Percentiles rank a stretch among this genome's conserved stretches.
These are phyloP conservation scores for Tricholomella constricta DNA, from an alignment of 768 basidiomycete species.

Conservation along the genomic window DNA sequence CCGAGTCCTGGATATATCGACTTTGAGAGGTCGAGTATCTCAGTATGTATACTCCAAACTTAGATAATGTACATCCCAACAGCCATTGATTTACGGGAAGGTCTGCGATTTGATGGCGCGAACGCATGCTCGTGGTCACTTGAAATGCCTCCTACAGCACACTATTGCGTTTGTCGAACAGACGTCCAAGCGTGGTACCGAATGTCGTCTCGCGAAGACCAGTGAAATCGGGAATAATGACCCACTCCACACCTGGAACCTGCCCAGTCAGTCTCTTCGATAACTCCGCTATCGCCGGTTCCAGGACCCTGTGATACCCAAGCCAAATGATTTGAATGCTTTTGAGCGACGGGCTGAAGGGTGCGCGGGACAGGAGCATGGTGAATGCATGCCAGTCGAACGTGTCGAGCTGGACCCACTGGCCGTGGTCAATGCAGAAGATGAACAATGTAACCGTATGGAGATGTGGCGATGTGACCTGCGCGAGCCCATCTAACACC, in stretches of 20 bases:
- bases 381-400: too few relatives aligned
- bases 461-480: background rate
- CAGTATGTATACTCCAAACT: too few relatives aligned
- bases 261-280: background rate
- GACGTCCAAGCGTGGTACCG: constrained; percentile 4
- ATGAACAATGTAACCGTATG: background rate
- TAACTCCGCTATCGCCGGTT: background rate
- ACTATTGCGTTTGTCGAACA: constrained; percentile 5
- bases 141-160: too few relatives aligned
- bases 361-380: too few relatives aligned
- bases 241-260: constrained; percentile 1
- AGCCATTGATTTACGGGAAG: too few relatives aligned
- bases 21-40: constrained; percentile 21
- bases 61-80: too few relatives aligned
- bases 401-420: too few relatives aligned
- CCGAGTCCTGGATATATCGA: constrained; percentile 51
- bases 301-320: constrained; percentile 1
- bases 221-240: background rate
- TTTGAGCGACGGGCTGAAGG: too few relatives aligned
- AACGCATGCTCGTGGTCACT: too few relatives aligned
- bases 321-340: too few relatives aligned
- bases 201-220: background rate
- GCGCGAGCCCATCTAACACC: background rate
- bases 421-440: background rate
- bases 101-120: too few relatives aligned